Percentiles rank a stretch among this genome's conserved stretches.
phyloP scores from a whole-genome alignment of 352 stramenopile genomes.

The Aphanomyces cochlioides region DNA sequence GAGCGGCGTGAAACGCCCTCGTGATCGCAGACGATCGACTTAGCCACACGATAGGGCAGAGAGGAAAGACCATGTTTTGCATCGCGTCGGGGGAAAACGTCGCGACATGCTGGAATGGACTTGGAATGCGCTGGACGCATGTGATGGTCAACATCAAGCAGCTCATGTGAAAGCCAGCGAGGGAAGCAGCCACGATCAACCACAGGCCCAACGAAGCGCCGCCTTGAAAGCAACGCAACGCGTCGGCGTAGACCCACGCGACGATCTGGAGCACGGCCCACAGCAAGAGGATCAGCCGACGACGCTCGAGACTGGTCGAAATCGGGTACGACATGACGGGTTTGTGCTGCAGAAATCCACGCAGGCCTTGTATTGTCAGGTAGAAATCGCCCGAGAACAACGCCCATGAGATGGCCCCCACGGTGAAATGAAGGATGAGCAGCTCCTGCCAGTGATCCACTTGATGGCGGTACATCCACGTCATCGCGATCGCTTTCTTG shows the following conservation, averaged over 20 bases:
- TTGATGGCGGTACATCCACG: constrained; percentile 8
- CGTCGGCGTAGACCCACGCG: too few species aligned
- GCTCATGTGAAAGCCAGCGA: not conserved
- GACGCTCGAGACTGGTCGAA: not conserved
- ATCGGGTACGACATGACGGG: not conserved
- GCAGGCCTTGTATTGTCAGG: not conserved
- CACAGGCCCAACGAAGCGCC: not conserved
- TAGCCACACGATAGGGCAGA: not conserved
- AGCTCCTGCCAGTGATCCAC: constrained; percentile 18
- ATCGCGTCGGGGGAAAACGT: not conserved
- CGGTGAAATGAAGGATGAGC: not conserved
- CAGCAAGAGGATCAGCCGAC: too few species aligned
- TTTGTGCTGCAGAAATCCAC: not conserved
- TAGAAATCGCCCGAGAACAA: not conserved
- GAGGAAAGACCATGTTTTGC: not conserved
- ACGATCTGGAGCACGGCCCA: too few species aligned
- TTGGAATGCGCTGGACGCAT: not conserved
- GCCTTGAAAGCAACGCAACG: not conserved
- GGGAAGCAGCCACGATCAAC: not conserved
- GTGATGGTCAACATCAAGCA: not conserved
- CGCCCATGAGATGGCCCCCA: not conserved
- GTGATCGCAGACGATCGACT: not conserved
- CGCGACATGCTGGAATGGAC: not conserved
- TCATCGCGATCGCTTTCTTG: not conserved
- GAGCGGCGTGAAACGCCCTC: not conserved